Base-by-base conservation (phyloP, 768 basidiomycete species). In the Trametes villosa region DNA sequence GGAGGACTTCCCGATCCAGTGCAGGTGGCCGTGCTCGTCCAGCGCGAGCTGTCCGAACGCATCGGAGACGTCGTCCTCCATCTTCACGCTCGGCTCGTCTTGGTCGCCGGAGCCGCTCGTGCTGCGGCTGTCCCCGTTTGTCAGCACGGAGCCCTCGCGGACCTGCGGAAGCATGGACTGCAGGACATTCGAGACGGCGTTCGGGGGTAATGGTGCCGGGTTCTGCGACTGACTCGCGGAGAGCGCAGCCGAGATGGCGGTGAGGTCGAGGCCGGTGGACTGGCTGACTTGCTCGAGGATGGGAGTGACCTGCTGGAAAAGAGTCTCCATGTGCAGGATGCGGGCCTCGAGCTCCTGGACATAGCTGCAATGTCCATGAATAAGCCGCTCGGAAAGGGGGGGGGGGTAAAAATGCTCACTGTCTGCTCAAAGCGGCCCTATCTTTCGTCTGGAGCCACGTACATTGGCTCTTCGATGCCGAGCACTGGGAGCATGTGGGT, bases 401-500 rank as follows among this genome's bases (percentile, higher is more conserved):
- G 50, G 61, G 3, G n/a, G n/a, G n/a, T n/a, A n/a, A n/a, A n/a
- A n/a, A n/a, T 53, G 81, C 92, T 65, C 72, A 94, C 92, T 94
- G 92, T 80, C 92, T 82, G 71, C 93, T 94, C 64, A 94, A 77
- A 5, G 92, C 92, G 24, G 92, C 92, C 68, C 92, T 86, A 75
- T 94, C 92, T 77, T 92, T 94, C 7, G 92, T 94, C 76, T 94
- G 92, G 42, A 93, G 79, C 92, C 92, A 94, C 44, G 89, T 91
- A 70, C 92, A 94, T 66, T 86, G 84, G 0, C 89, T 88, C 46
- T 85, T 86, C 8, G 91, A 88, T 42, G 84, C 77, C 18, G 83
- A 72, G 70, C 92, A 94, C 69, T 94, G 92, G 0, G 90, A 88
- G 67, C 92, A 94, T 12, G 87, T 89, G 13, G 92, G 92, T 71